A percentile compares a stretch with the other conserved stretches of the same genome.
Conservation (phyloP, 345 rosid species). For the Diplotaxis tenuifolia region DNA sequence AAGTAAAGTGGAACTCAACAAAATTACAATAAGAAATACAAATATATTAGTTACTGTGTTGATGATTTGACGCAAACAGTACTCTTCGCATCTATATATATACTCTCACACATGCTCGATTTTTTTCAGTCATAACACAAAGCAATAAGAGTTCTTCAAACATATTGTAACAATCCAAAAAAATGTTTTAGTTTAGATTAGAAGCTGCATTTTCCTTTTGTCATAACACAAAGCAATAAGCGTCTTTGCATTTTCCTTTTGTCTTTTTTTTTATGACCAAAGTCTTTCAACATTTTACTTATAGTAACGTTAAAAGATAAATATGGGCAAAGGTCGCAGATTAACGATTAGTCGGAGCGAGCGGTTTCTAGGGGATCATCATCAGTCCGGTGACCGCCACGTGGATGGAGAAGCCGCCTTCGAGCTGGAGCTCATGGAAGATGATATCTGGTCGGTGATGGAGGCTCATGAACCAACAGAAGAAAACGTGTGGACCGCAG, state of each 20-base stretch:
- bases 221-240: no score
- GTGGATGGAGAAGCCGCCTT: slow-evolving; percentile 14
- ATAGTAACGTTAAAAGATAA: no score
- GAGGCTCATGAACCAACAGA: slow-evolving; percentile 28
- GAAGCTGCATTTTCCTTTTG: not conserved
- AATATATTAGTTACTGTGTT: not conserved
- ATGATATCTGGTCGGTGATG: slow-evolving; percentile 69
- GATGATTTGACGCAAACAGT: not conserved
- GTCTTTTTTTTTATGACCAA: no score
- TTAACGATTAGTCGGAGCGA: slow-evolving; percentile 68
- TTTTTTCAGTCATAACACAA: not conserved
- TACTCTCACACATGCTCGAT: not conserved
- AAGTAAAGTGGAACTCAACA: not conserved
- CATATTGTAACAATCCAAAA: not conserved
- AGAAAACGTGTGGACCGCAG: slow-evolving; percentile 44
- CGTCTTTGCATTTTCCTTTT: not conserved
- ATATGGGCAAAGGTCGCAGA: slow-evolving; percentile 50
- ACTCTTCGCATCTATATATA: slow-evolving; percentile 1
- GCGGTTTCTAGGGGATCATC: slow-evolving; percentile 40
- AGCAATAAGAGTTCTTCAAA: not conserved
- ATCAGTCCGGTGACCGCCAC: slow-evolving; percentile 19
- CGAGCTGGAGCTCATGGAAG: slow-evolving; percentile 60
- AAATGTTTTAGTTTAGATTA: not conserved
- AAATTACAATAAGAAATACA: not conserved
- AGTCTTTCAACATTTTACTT: no score